Evolutionary conservation across 2,329 filamentous ascomycete genomes (phyloP), one percentile per base, ranked within the genome.

Genomic region (Chaetomiaceae sp.): DNA sequence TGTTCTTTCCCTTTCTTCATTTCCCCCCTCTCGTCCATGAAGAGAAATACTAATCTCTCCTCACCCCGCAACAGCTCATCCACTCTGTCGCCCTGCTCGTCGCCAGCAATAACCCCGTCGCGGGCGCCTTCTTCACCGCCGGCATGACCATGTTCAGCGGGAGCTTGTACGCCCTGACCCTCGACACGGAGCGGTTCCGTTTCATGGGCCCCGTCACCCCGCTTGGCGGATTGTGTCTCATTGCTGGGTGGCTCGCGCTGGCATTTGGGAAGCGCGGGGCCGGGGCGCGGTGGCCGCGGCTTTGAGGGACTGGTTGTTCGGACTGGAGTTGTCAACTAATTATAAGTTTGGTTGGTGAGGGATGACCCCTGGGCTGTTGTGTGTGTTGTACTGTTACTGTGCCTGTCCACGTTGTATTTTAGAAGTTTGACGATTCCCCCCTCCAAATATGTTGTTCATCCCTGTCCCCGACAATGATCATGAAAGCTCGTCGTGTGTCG

Each of bases 111-210:
- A 77, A 81, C 60, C 78, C 75, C 27, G 60, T 82, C 19, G 81
- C 82, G 16, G 76, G 77, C 45, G 67, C 68, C 2, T 69, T 85
- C n/a, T 78, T 86, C 63, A 77, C 78, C 0, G 79, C 79, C 0
- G 83, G 83, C 45, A 85, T 86, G 71, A 79, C 79, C 4, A 75
- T 85, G 73, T 86, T 86, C 66, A 80, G 75, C 53, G 83, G 83
- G 2, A 80, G 75, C 61, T 76, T 87, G 56, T 87, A 87, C 64
- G 70, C 81, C 9, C 72, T 86, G 9, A 73, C 79, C 0, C 69
- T 86, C n/a, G 77, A 85, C 65, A 77, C 82, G 17, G 73, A 78
- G 59, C 69, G 73, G 23, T 84, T 83, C 68, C 77, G 76, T 61
- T 68, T 72, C 49, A 52, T 86, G 55, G 83, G 83, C 0, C 83